These are phyloP conservation scores for Phialemonium atrogriseum DNA, from an alignment of 2,329 filamentous ascomycete genomes.

Conservation along the genomic window DNA sequence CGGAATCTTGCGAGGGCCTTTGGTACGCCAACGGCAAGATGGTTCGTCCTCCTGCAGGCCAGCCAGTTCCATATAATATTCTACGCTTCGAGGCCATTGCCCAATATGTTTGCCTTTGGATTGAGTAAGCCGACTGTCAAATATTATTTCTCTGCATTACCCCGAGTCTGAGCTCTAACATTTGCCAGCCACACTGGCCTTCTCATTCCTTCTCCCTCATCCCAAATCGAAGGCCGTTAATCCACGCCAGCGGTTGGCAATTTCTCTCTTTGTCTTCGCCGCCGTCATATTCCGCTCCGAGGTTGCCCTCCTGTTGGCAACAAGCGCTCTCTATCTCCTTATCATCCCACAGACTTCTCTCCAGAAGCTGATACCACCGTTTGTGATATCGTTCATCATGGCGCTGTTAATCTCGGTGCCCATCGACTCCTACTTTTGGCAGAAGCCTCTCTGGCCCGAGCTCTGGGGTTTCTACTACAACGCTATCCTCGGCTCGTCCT, in stretches of 20 bases:
- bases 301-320: constrained; percentile 69
- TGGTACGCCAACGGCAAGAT: constrained; percentile 60
- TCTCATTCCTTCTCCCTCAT: constrained; percentile 36
- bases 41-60: constrained; percentile 71
- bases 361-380: constrained; percentile 55
- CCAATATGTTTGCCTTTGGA: constrained; percentile 93
- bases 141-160: background rate
- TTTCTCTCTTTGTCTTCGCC: constrained; percentile 70
- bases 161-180: constrained; percentile 2
- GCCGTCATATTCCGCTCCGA: constrained; percentile 86
- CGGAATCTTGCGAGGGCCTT: constrained; percentile 56
- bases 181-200: constrained; percentile 54
- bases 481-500: constrained; percentile 72
- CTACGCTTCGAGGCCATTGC: constrained; percentile 84
- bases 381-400: constrained; percentile 54
- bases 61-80: constrained; percentile 90
- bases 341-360: constrained; percentile 42
- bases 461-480: constrained; percentile 87
- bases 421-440: constrained; percentile 93
- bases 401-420: constrained; percentile 63
- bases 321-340: constrained; percentile 59
- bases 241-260: constrained; percentile 51
- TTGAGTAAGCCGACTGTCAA: constrained; percentile 51
- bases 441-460: constrained; percentile 80
- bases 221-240: constrained; percentile 18